Conservation (phyloP, 345 rosid genomes). For the Turnera subulata region DNA sequence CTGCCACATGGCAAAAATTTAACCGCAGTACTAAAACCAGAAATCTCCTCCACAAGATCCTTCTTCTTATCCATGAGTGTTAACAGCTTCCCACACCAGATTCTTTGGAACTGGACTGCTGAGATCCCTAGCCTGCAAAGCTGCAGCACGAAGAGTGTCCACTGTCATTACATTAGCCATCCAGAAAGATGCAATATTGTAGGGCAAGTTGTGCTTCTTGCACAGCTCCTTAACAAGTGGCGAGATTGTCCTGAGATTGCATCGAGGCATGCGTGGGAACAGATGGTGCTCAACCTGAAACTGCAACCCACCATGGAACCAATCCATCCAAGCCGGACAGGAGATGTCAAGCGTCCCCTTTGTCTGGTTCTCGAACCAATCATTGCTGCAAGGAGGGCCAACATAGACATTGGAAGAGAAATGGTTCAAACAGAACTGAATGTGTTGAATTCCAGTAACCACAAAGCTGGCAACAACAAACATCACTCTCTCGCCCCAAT, state of each 20-base stretch:
- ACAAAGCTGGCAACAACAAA: slow-evolving; percentile 39
- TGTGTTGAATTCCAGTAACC: slow-evolving; percentile 49
- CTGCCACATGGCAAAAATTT: slow-evolving; percentile 12
- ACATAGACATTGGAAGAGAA: slow-evolving; percentile 49
- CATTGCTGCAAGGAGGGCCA: slow-evolving; percentile 43
- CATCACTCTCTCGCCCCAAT: slow-evolving; percentile 44
- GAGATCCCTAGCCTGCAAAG: slow-evolving; percentile 49
- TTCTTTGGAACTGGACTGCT: slow-evolving; percentile 41
- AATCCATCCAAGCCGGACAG: slow-evolving; percentile 66
- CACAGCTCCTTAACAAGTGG: slow-evolving; percentile 50
- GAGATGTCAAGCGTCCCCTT: slow-evolving; percentile 41
- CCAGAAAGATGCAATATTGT: slow-evolving; percentile 41
- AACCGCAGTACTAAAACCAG: slow-evolving; percentile 9
- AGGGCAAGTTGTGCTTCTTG: slow-evolving; percentile 50
- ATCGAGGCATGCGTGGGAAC: slow-evolving; percentile 53
- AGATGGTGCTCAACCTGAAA: slow-evolving; percentile 76
- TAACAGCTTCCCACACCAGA: slow-evolving; percentile 57
- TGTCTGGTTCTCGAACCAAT: slow-evolving; percentile 53
- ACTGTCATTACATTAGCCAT: slow-evolving; percentile 45
- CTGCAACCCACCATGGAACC: slow-evolving; percentile 83
- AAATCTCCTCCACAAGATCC: slow-evolving; percentile 10
- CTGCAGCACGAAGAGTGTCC: slow-evolving; percentile 35
- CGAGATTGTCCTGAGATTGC: slow-evolving; percentile 42
- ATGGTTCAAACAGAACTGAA: slow-evolving; percentile 59
- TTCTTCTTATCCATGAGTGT: slow-evolving; percentile 41